Conservation (phyloP, 2,329 filamentous ascomycete genomes). For the Tolypocladium ovalisporum region DNA sequence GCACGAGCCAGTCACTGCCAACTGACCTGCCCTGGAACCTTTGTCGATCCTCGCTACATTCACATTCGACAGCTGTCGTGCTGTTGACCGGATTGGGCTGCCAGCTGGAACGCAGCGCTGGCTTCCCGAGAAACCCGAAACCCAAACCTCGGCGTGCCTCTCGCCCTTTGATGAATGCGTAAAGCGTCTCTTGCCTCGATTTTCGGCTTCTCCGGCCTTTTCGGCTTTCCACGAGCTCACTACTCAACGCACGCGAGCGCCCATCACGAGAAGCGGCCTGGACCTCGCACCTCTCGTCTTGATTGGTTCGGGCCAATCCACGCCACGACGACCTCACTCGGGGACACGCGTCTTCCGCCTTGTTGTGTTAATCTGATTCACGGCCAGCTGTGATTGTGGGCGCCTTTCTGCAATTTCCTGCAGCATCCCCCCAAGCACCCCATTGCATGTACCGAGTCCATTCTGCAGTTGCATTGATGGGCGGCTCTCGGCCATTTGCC, state of each 20-base stretch:
- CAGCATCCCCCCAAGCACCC: no score
- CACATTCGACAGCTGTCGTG: background rate
- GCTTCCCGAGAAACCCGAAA: background rate
- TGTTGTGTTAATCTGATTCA: background rate
- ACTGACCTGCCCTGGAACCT: background rate
- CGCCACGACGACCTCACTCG: background rate
- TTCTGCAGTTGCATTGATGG: background rate
- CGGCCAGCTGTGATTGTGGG: background rate
- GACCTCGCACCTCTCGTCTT: background rate
- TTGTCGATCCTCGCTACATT: background rate
- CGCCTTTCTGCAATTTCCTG: background rate
- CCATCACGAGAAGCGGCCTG: background rate
- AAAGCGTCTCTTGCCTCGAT: background rate
- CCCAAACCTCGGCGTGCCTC: background rate
- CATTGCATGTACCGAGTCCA: background rate
- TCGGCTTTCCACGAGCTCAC: background rate
- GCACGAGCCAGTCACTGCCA: background rate
- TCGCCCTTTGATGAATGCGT: background rate
- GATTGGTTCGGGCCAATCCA: background rate
- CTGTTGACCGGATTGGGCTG: background rate
- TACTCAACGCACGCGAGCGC: background rate
- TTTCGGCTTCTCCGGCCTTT: background rate
- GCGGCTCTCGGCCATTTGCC: background rate
- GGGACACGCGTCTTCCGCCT: background rate
- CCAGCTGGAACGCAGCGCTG: constrained; percentile 2